Percentiles rank a stretch among this genome's conserved stretches.
These are phyloP conservation scores for Cadophora sp. DNA, from an alignment of 2,329 filamentous ascomycete species.

Conservation along the genomic window DNA sequence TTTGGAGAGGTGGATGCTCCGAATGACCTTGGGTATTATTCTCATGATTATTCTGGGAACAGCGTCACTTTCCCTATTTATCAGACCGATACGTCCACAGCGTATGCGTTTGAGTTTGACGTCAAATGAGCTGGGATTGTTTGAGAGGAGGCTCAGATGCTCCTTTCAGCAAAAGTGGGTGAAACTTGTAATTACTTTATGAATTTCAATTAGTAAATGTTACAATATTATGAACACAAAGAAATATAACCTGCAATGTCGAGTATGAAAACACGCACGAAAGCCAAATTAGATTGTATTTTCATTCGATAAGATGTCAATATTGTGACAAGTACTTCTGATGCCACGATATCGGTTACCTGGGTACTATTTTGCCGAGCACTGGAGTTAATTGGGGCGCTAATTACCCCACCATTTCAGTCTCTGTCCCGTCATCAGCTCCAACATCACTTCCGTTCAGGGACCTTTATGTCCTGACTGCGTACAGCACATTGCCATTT, in stretches of 20 bases:
- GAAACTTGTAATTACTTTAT: background rate
- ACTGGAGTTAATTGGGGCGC: background rate
- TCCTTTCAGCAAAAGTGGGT: background rate
- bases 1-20: slow-evolving; percentile 36
- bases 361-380: background rate
- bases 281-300: background rate
- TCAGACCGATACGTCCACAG: slow-evolving; percentile 47
- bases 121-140: slow-evolving; percentile 1
- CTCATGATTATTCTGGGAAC: slow-evolving; percentile 46
- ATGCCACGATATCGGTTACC: background rate
- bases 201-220: background rate
- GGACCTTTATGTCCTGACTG: background rate
- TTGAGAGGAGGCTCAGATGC: background rate
- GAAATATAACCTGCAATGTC: background rate
- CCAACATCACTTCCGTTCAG: background rate
- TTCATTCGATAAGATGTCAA: background rate
- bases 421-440: background rate
- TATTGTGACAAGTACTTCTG: background rate
- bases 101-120: slow-evolving; percentile 50
- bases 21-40: slow-evolving; percentile 41
- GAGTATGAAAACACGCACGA: background rate
- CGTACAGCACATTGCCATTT: background rate
- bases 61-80: slow-evolving; percentile 48
- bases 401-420: background rate
- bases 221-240: background rate